phyloP scores from a whole-genome alignment of 306 rosid genomes.

The Rosa chinensis region DNA sequence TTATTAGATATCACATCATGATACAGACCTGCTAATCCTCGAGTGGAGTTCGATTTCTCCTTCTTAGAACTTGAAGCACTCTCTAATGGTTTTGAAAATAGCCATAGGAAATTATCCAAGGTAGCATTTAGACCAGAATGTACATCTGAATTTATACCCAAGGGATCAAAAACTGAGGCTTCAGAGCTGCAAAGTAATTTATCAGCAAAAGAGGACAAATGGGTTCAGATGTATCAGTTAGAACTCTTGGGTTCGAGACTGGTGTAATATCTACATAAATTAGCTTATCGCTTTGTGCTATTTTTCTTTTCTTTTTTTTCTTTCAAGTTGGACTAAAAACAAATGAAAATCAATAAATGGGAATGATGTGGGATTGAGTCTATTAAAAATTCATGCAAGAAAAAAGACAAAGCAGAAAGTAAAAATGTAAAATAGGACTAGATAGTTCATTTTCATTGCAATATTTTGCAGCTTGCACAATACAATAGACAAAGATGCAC shows the following conservation, averaged over 20 bases:
- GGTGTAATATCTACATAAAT: neutral
- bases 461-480: neutral
- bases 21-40: conserved; percentile 81
- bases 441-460: neutral
- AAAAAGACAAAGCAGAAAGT: neutral
- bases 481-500: conserved; percentile 11
- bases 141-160: conserved; percentile 63
- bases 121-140: conserved; percentile 49
- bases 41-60: conserved; percentile 63
- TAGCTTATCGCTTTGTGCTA: neutral
- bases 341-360: neutral
- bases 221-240: neutral
- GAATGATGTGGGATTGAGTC: neutral
- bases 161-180: conserved; percentile 69
- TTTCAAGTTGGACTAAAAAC: neutral
- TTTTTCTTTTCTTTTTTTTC: neutral
- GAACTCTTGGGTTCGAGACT: neutral
- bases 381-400: neutral
- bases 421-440: neutral
- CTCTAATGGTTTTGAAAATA: conserved; percentile 53
- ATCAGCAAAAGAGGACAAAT: conserved; percentile 15
- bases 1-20: conserved; percentile 11
- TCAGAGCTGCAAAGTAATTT: conserved; percentile 49
- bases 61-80: conserved; percentile 66
- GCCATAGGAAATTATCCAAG: conserved; percentile 50